Percentiles rank a stretch among this genome's conserved stretches.
Conservation (phyloP, 164 flowering plant genomes). For the Nymphaea thermarum region DNA sequence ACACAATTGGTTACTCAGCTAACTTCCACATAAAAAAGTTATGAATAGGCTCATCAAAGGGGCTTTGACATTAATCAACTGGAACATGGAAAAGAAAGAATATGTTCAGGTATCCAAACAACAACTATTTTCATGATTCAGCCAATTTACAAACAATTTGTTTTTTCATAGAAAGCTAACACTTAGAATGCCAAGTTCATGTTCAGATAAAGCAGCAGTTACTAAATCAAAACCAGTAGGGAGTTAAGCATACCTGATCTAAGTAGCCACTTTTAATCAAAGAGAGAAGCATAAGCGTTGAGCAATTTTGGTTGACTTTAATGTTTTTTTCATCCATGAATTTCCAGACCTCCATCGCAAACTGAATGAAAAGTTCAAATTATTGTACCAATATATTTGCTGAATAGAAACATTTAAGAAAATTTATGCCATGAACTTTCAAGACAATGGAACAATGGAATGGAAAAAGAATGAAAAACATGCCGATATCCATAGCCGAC, state of each 20-base stretch:
- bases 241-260: constrained; percentile 36
- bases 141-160: no score
- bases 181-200: neutral
- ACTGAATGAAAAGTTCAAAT: constrained; percentile 30
- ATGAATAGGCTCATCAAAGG: no score
- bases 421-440: neutral
- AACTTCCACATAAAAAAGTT: no score
- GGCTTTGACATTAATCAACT: no score
- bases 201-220: neutral
- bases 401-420: neutral
- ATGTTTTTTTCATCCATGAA: constrained; percentile 46
- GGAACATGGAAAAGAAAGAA: no score
- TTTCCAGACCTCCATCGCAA: constrained; percentile 80
- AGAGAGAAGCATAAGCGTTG: constrained; percentile 31
- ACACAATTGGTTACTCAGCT: no score
- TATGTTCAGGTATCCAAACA: no score
- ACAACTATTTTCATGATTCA: no score
- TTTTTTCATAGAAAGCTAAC: neutral
- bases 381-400: neutral
- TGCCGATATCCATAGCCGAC: neutral
- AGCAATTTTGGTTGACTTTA: constrained; percentile 23
- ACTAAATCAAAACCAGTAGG: neutral
- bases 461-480: neutral
- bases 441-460: neutral
- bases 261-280: constrained; percentile 75